These are phyloP conservation scores for Aureobasidium sp. DNA, from an alignment of 2,329 filamentous ascomycete species.

Conservation along the genomic window DNA sequence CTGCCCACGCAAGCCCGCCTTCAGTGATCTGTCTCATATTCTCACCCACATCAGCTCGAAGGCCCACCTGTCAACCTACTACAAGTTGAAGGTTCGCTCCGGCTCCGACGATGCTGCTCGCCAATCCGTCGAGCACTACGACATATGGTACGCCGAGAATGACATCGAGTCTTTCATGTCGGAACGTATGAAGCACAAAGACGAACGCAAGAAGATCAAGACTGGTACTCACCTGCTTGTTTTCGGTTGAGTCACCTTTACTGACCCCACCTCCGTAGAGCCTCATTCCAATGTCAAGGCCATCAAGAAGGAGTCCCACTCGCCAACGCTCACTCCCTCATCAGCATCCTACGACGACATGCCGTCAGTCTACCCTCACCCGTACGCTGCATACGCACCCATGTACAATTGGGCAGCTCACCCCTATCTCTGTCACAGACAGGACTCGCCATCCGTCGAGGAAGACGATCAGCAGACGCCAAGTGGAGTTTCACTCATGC, in stretches of 20 bases:
- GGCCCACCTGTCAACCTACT: constrained; percentile 77
- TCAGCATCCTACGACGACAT: constrained; percentile 17
- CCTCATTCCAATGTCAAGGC: not conserved
- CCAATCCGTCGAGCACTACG: constrained; percentile 56
- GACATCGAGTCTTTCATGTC: constrained; percentile 65
- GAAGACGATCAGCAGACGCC: constrained; percentile 22
- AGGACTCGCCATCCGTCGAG: constrained; percentile 3
- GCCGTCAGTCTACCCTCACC: not conserved
- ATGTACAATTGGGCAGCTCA: not conserved
- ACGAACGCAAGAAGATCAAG: constrained; percentile 26
- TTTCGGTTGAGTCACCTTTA: not conserved
- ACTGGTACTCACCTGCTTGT: not conserved
- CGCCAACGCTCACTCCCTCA: constrained; percentile 17
- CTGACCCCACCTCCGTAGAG: not conserved
- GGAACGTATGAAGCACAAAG: constrained; percentile 68
- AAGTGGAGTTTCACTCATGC: not conserved
- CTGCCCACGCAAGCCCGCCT: constrained; percentile 68
- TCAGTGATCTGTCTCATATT: constrained; percentile 85
- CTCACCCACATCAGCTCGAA: constrained; percentile 90
- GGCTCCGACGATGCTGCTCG: constrained; percentile 55
- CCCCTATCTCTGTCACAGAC: not conserved
- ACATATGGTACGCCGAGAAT: constrained; percentile 68
- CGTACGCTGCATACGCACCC: not conserved
- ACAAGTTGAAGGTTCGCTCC: constrained; percentile 67
- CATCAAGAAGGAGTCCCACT: constrained; percentile 3